phyloP scores from a whole-genome alignment of 2,329 filamentous ascomycete species.

The Aspergillus tanneri region DNA sequence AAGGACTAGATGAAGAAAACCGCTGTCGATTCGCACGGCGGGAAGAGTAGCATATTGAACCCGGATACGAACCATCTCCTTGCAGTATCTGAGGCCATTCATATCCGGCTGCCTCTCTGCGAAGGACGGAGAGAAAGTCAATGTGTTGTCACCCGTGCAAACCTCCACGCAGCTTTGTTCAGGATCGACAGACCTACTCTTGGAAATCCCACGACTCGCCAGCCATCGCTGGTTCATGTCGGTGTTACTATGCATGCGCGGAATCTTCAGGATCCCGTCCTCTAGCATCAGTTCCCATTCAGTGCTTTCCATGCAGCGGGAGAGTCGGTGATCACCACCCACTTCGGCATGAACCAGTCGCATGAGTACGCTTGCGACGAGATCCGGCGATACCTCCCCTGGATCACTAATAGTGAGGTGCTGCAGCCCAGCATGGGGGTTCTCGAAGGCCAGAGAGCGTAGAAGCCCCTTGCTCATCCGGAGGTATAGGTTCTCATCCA shows the following conservation, averaged over 20 bases:
- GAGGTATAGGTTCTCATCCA: neutral
- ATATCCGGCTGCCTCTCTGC: neutral
- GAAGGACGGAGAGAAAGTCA: neutral
- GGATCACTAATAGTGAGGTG: neutral
- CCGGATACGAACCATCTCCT: neutral
- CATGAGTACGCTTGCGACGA: constrained; percentile 1
- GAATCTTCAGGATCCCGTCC: constrained; percentile 1
- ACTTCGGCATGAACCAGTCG: neutral
- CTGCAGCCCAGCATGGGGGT: constrained; percentile 2
- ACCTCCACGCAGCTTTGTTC: neutral
- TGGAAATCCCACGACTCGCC: neutral
- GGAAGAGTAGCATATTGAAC: constrained; percentile 6
- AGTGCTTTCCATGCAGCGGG: neutral
- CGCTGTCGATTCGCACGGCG: neutral
- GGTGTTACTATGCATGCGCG: neutral
- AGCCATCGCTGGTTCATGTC: constrained; percentile 3
- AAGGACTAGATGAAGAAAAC: constrained; percentile 5
- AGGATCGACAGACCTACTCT: neutral
- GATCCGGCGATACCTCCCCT: neutral
- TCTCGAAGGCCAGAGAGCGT: neutral
- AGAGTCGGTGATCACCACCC: neutral
- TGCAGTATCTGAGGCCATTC: too few species aligned
- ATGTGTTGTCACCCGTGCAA: neutral
- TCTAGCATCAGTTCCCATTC: constrained; percentile 6
- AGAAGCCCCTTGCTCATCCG: constrained; percentile 8